A percentile compares a stretch with the other conserved stretches of the same genome.
phyloP scores from a whole-genome alignment of 768 basidiomycete genomes.

The Lactifluus hygrophoroides region DNA sequence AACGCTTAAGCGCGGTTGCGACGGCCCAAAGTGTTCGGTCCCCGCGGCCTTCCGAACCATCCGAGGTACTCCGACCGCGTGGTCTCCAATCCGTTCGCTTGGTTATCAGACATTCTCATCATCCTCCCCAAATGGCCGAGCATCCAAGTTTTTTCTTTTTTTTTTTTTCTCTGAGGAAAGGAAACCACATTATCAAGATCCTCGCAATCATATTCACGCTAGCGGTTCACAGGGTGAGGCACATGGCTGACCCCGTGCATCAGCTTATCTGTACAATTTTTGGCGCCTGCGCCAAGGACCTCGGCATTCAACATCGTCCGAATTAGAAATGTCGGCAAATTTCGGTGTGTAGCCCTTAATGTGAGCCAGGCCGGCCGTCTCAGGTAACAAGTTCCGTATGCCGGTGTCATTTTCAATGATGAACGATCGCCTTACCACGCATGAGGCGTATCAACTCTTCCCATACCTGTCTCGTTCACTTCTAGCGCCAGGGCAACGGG shows the following conservation, averaged over 20 bases:
- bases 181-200: no score
- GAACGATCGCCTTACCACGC: background rate
- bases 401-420: background rate
- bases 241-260: background rate
- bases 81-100: background rate
- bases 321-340: conserved; percentile 3
- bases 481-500: conserved; percentile 4
- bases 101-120: background rate
- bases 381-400: background rate
- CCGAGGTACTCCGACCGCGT: background rate
- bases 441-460: background rate
- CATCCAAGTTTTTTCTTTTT: background rate
- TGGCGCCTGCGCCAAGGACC: background rate
- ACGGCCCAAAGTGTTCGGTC: background rate
- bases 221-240: background rate
- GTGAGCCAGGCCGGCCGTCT: background rate
- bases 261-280: background rate
- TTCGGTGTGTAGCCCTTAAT: background rate
- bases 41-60: background rate
- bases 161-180: no score
- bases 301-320: background rate
- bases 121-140: no score
- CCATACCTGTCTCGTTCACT: background rate
- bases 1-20: background rate
- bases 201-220: background rate